phyloP scores from a whole-genome alignment of 129 eudicot genomes.

The Flaveria brownii region DNA sequence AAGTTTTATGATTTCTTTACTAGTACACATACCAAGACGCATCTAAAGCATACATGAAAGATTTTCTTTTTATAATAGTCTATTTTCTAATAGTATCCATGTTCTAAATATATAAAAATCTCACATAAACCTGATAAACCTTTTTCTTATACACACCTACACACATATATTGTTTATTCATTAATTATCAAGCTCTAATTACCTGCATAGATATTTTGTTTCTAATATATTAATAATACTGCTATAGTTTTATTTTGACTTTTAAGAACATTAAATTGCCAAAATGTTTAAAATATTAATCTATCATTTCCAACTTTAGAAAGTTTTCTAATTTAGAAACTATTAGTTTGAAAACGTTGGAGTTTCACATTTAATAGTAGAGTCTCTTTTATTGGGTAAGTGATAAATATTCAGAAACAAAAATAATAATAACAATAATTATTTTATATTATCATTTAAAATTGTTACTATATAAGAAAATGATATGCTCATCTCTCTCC shows the following conservation, averaged over 20 bases:
- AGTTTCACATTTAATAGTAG: neutral
- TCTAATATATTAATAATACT: neutral
- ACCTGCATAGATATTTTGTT: neutral
- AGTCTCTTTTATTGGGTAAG: neutral
- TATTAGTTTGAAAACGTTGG: neutral
- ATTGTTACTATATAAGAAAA: neutral
- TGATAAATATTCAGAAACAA: neutral
- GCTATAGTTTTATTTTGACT: neutral
- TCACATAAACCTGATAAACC: no score
- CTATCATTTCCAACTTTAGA: neutral
- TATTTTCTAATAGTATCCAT: no score
- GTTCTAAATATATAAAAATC: no score
- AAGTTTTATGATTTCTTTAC: neutral
- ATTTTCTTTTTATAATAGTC: no score
- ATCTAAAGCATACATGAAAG: no score
- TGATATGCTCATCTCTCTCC: constrained; percentile 13
- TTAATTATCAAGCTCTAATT: neutral
- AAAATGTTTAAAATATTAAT: neutral
- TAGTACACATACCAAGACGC: neutral
- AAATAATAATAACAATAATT: neutral
- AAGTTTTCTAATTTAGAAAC: neutral
- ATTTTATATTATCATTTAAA: no score
- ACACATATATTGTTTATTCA: neutral
- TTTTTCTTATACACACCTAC: no score
- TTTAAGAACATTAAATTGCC: neutral